phyloP scores from a whole-genome alignment of 2,329 filamentous ascomycete genomes.

The Ilyonectria destructans region DNA sequence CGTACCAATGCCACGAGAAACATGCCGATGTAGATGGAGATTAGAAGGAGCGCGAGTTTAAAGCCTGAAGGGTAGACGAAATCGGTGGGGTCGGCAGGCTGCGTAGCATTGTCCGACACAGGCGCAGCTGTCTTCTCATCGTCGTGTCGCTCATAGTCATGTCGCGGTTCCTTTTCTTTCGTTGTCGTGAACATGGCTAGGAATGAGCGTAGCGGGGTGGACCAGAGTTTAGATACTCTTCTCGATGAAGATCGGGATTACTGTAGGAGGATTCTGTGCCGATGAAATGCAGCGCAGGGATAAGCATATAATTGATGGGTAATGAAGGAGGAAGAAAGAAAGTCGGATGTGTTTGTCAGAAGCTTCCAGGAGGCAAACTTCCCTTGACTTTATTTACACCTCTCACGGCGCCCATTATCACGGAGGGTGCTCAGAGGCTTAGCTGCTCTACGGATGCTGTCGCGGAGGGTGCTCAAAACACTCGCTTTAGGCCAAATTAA shows the following conservation, averaged over 20 bases:
- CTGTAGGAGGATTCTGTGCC: too few species aligned
- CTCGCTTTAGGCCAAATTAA: neutral
- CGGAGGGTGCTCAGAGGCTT: neutral
- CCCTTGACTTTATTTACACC: neutral
- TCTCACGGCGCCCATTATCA: neutral
- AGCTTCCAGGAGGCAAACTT: neutral
- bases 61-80: conserved; percentile 3
- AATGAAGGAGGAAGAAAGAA: neutral
- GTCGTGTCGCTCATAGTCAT: too few species aligned
- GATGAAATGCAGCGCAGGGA: too few species aligned
- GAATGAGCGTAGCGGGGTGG: too few species aligned
- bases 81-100: neutral
- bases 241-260: too few species aligned
- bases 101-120: neutral
- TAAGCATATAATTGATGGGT: too few species aligned
- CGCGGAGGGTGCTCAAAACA: too few species aligned
- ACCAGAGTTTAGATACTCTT: too few species aligned
- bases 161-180: too few species aligned
- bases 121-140: neutral
- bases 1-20: conserved; percentile 26
- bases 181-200: too few species aligned
- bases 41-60: conserved; percentile 12
- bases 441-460: too few species aligned
- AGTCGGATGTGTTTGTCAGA: neutral
- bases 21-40: conserved; percentile 19